Percentiles rank a stretch among this genome's conserved stretches.
These are phyloP conservation scores for Cytospora paraplurivora DNA, from an alignment of 2,329 filamentous ascomycete species.

Conservation along the genomic window DNA sequence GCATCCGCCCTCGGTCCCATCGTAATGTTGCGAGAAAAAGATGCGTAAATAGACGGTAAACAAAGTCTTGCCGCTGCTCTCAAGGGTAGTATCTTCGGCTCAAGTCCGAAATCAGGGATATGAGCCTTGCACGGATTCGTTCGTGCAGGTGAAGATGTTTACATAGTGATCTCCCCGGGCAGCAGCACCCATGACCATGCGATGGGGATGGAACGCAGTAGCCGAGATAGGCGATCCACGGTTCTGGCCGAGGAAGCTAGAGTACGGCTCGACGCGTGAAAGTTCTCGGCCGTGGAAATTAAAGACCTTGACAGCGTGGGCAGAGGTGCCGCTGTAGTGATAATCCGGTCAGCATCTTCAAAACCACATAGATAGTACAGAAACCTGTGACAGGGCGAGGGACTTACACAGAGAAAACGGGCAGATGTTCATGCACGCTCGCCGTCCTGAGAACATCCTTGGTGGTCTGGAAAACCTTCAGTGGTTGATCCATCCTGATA, in stretches of 20 bases:
- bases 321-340: slow-evolving; percentile 76
- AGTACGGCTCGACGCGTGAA: slow-evolving; percentile 85
- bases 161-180: slow-evolving; percentile 87
- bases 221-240: slow-evolving; percentile 80
- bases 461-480: slow-evolving; percentile 74
- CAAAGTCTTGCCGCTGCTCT: not conserved
- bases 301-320: slow-evolving; percentile 88
- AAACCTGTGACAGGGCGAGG: not conserved
- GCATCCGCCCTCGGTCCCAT: not conserved
- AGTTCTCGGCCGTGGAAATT: slow-evolving; percentile 82
- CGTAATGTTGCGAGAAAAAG: slow-evolving; percentile 11
- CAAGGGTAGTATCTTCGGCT: not conserved
- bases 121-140: slow-evolving; percentile 38
- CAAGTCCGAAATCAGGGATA: slow-evolving; percentile 11
- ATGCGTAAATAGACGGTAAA: slow-evolving; percentile 1
- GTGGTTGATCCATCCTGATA: slow-evolving; percentile 79
- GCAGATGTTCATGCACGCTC: slow-evolving; percentile 93
- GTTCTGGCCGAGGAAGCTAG: slow-evolving; percentile 81
- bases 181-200: slow-evolving; percentile 85
- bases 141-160: slow-evolving; percentile 78
- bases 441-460: slow-evolving; percentile 79
- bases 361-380: not conserved
- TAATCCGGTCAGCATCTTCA: slow-evolving; percentile 29
- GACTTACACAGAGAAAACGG: slow-evolving; percentile 89
- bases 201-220: slow-evolving; percentile 93